Evolutionary conservation across 2,329 filamentous ascomycete species (phyloP).

Genomic region (Dactylellina parvicollis): DNA sequence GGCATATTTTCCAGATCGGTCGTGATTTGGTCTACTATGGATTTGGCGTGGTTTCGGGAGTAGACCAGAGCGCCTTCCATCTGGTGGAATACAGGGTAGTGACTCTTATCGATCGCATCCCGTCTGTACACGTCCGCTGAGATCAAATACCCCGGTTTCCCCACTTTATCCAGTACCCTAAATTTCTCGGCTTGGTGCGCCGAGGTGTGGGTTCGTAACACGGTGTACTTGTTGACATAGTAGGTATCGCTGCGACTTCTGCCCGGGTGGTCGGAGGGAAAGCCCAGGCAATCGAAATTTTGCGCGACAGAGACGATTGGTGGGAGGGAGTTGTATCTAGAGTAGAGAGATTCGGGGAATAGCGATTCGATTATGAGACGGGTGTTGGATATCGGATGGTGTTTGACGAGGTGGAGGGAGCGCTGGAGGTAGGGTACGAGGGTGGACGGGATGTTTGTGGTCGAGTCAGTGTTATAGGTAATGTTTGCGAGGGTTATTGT

Average conservation of each 20-base stretch:
- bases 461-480: slow-evolving; percentile 75
- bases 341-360: slow-evolving; percentile 78
- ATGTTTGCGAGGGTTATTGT: slow-evolving; percentile 70
- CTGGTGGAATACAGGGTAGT: slow-evolving; percentile 98
- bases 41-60: slow-evolving; percentile 73
- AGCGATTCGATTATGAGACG: slow-evolving; percentile 89
- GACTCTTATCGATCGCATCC: slow-evolving; percentile 92
- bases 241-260: slow-evolving; percentile 91
- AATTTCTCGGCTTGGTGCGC: slow-evolving; percentile 90
- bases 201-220: slow-evolving; percentile 91
- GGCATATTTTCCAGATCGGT: slow-evolving; percentile 72
- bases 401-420: slow-evolving; percentile 84
- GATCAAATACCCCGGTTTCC: slow-evolving; percentile 78
- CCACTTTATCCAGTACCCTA: slow-evolving; percentile 72
- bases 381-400: slow-evolving; percentile 91
- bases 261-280: slow-evolving; percentile 86
- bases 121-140: slow-evolving; percentile 94
- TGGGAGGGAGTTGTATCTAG: slow-evolving; percentile 79
- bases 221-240: slow-evolving; percentile 84
- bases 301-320: slow-evolving; percentile 85
- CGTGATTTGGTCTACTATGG: slow-evolving; percentile 73
- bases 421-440: slow-evolving; percentile 79
- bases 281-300: slow-evolving; percentile 97
- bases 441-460: slow-evolving; percentile 83
- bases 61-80: slow-evolving; percentile 96